Conservation (phyloP, 371 early-diverging fungal species). For the Mucor ambiguus region DNA sequence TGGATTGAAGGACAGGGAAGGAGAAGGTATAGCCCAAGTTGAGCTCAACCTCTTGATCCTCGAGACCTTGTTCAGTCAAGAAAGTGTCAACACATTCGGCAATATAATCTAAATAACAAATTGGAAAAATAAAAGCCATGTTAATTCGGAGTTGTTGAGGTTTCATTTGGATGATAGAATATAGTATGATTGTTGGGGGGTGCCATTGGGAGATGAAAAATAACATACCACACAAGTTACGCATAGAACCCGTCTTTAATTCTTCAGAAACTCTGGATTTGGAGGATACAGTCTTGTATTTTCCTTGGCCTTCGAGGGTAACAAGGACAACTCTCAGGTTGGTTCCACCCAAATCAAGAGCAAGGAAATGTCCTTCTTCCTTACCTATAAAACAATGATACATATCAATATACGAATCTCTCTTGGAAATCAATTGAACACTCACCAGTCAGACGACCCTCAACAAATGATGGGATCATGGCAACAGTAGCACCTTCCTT, state of each 20-base stretch:
- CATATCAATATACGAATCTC: neutral
- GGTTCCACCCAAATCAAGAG: constrained; percentile 95
- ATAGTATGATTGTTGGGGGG: constrained; percentile 9
- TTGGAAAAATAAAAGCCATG: constrained; percentile 14
- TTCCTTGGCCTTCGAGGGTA: constrained; percentile 76
- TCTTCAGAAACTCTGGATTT: constrained; percentile 83
- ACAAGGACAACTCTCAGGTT: constrained; percentile 92
- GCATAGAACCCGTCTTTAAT: constrained; percentile 68
- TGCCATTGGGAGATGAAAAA: neutral
- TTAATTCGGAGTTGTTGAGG: constrained; percentile 21
- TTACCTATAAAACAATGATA: constrained; percentile 19
- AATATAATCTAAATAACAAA: constrained; percentile 58
- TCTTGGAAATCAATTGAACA: neutral
- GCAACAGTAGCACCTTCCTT: constrained; percentile 65
- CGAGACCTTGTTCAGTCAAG: constrained; percentile 61
- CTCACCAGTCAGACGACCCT: constrained; percentile 53
- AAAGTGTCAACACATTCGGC: constrained; percentile 87
- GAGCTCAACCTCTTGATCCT: constrained; percentile 40
- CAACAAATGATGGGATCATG: constrained; percentile 82
- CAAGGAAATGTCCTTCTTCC: constrained; percentile 86
- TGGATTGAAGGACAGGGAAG: constrained; percentile 88
- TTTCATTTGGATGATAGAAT: constrained; percentile 7
- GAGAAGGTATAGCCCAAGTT: constrained; percentile 95
- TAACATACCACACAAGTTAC: constrained; percentile 47
- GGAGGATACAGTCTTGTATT: constrained; percentile 66